phyloP scores from a whole-genome alignment of 169 alveolate genomes.

The Plasmodium inui region DNA sequence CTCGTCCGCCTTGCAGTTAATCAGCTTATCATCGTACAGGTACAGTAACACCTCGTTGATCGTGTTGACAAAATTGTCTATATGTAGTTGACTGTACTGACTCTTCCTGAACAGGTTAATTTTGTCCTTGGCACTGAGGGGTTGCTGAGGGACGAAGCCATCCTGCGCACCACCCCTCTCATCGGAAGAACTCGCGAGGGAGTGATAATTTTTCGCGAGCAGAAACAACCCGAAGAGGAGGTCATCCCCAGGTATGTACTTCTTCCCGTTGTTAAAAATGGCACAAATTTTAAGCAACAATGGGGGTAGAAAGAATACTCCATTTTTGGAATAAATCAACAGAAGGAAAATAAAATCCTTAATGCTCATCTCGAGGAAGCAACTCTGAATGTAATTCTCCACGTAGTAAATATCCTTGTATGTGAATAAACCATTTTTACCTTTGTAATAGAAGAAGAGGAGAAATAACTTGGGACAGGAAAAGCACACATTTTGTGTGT shows the following conservation, averaged over 20 bases:
- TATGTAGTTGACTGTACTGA: conserved; percentile 34
- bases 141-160: neutral
- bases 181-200: neutral
- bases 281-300: conserved; percentile 40
- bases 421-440: conserved; percentile 52
- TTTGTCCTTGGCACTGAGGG: neutral
- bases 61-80: conserved; percentile 20
- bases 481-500: neutral
- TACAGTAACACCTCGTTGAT: conserved; percentile 38
- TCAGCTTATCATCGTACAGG: conserved; percentile 38
- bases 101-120: conserved; percentile 52
- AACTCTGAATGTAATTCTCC: conserved; percentile 42
- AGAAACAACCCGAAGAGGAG: conserved; percentile 31
- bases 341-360: conserved; percentile 43
- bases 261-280: conserved; percentile 59
- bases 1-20: conserved; percentile 40
- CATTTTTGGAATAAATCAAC: conserved; percentile 45
- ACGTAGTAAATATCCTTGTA: conserved; percentile 59
- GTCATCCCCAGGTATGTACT: conserved; percentile 8
- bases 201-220: conserved; percentile 63
- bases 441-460: conserved; percentile 67
- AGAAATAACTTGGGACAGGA: conserved; percentile 55
- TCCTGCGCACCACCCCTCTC: neutral
- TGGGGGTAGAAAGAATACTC: conserved; percentile 37
- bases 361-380: conserved; percentile 48